Evolutionary conservation across 257 asterid species (phyloP).

Genomic region (Solanum lycopersicoides): DNA sequence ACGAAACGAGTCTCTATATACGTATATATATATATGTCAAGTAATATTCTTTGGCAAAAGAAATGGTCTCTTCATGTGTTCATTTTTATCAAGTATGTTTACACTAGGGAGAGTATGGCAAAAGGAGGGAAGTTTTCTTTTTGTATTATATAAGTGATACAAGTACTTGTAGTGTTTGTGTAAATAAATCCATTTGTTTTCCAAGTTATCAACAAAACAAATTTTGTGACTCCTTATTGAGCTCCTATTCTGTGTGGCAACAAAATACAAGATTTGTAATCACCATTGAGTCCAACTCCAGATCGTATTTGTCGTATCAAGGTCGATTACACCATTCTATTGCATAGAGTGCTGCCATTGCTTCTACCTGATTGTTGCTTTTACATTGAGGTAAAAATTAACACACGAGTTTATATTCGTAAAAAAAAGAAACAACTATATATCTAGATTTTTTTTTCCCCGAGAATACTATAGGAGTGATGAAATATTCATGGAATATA

Average conservation of each 20-base stretch:
- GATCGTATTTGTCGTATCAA: no score
- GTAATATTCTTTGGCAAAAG: background rate
- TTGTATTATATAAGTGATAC: background rate
- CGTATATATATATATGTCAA: background rate
- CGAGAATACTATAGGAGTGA: background rate
- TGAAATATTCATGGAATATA: background rate
- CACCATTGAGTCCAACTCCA: no score
- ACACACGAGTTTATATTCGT: no score
- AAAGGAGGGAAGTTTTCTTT: background rate
- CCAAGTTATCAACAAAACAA: background rate
- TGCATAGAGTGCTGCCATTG: no score
- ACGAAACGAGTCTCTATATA: background rate
- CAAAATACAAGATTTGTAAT: no score
- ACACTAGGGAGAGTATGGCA: background rate
- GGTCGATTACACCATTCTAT: no score
- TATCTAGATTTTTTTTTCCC: no score
- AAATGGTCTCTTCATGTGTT: background rate
- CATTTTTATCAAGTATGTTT: background rate
- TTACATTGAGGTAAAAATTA: no score
- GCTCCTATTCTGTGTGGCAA: background rate
- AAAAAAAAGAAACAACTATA: no score
- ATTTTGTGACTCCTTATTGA: background rate
- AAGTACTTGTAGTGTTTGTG: background rate
- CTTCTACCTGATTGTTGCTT: no score
- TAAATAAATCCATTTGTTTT: background rate